Base-by-base conservation (phyloP, 352 stramenopile species). In the Globisporangium lucens region DNA sequence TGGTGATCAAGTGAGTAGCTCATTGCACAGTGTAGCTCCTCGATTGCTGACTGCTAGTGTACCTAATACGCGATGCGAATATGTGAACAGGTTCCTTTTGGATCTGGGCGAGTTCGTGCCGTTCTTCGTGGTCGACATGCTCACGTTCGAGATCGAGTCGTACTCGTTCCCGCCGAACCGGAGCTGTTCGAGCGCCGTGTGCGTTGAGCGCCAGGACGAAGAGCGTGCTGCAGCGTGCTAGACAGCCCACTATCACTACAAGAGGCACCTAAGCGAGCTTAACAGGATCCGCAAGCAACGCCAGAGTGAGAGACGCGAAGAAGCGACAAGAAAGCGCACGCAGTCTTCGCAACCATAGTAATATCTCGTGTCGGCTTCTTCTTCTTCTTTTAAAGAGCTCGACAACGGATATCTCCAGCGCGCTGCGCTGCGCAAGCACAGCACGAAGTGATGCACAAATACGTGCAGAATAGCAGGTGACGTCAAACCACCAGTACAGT, bases 81-180 rank as follows among this genome's bases (percentile, higher is more conserved):
- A 51, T 56, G 15, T 38, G 15, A 2, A 8, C 67, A 79, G 75
- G 56, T 75, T 82, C 29, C 63, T 84, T 12, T 59, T 82, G 33
- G 71, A 75, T 20, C 51, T 71, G 4, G 74, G 76, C 24, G 72
- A 83, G 24, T 72, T 83, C 17, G 75, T 84, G 60, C 77, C 77
- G 15, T 79, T 75, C 61, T 82, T 75, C 66, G 57, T 62, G 2
- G 41, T 84, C 29, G 70, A 84, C 49, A 24, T 78, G 62, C 68
- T 76, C 60, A 73, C 67, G 22, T 71, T 82, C 52, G 70, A 78
- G 58, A 68, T 79, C 22, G 72, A 82, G 46, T 79, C 77, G 33
- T 82, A 65, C 52, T 65, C 75, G 38, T 80, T 82, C 51, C 53
- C 72, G 3, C 68, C 71, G 3, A 76, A 75, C 47, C 57, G 58